Base-by-base conservation (phyloP, 495 filamentous ascomycete species). In the Evansstolkia leycettana region DNA sequence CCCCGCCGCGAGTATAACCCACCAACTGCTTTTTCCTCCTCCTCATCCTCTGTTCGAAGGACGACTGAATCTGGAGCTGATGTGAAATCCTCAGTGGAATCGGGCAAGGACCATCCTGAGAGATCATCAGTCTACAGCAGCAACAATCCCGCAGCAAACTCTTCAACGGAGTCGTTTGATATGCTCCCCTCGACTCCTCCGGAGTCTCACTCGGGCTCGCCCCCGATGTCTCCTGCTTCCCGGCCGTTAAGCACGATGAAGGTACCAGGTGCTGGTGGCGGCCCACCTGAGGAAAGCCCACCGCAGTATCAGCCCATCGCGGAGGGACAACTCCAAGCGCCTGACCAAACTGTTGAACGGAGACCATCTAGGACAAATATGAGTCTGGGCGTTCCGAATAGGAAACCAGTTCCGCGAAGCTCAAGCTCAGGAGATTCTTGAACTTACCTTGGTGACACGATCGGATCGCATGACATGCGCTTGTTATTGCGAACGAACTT, bases 1-100 rank as follows among this genome's bases (percentile, higher is more conserved):
- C 73, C 75, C 40, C 64, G 76, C 51, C 63, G 73, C 45, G 69
- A 72, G 45, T 81, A 79, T 67, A 64, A 68, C 49, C 73, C 75
- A 56, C 65, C 72, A 54, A 53, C 54, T 38, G 48, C 55, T 51
- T n/a, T n/a, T n/a, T n/a, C n/a, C n/a, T n/a, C n/a, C n/a, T n/a
- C n/a, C n/a, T 59, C 60, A 35, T 52, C 53, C 41, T 52, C 50
- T 38, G 42, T 50, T 41, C 52, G 47, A 38, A 50, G 42, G 16
- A 17, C 51, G 33, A 36, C 45, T 51, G 51, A 57, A 47, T 42
- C 51, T 50, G 56, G 56, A 54, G 45, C 61, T 64, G 65, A 67
- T 58, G 37, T 44, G 39, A 67, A 55, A 47, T 46, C 46, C 29
- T 38, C 57, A 58, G 54, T 48, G 37, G 36, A 47, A 39, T 23